Conservation (phyloP, 139 green algal species). For the Raphidocelis subcapitata region DNA sequence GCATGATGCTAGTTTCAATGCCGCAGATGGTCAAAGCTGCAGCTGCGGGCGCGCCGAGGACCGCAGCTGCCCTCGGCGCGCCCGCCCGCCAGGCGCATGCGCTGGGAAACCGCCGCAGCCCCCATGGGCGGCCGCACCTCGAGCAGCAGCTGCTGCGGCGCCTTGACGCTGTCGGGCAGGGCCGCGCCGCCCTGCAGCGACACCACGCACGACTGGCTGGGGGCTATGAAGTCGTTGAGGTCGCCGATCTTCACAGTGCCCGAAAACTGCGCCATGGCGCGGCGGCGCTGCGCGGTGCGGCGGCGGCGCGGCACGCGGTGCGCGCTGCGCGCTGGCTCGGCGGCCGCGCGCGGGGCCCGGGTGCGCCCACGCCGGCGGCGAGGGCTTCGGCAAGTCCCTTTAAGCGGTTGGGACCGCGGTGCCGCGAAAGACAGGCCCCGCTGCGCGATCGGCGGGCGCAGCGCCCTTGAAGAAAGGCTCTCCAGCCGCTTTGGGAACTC, state of each 20-base stretch:
- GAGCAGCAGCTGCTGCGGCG: constrained; percentile 12
- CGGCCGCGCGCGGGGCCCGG: too few relatives aligned
- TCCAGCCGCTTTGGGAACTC: too few relatives aligned
- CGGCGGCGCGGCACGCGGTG: too few relatives aligned
- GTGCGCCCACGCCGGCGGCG: too few relatives aligned
- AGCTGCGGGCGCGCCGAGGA: background rate
- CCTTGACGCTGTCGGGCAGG: background rate
- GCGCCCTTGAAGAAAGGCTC: too few relatives aligned
- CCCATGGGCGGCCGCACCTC: constrained; percentile 12
- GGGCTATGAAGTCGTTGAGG: constrained; percentile 94
- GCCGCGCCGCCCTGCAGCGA: constrained; percentile 38
- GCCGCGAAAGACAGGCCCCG: too few relatives aligned
- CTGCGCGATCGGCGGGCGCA: too few relatives aligned
- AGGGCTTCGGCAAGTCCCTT: too few relatives aligned
- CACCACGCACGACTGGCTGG: constrained; percentile 92
- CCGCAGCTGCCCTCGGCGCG: too few relatives aligned
- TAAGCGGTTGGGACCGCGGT: too few relatives aligned
- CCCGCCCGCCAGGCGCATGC: too few relatives aligned
- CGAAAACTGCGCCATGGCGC: constrained; percentile 64
- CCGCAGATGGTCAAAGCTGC: background rate
- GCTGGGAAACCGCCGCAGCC: background rate
- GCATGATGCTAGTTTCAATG: background rate
- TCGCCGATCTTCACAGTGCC: constrained; percentile 80
- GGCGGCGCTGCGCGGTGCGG: background rate
- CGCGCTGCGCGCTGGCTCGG: too few relatives aligned